A percentile compares a stretch with the other conserved stretches of the same genome.
Evolutionary conservation across 2,329 filamentous ascomycete species (phyloP).

Genomic region (Beauveria australis): DNA sequence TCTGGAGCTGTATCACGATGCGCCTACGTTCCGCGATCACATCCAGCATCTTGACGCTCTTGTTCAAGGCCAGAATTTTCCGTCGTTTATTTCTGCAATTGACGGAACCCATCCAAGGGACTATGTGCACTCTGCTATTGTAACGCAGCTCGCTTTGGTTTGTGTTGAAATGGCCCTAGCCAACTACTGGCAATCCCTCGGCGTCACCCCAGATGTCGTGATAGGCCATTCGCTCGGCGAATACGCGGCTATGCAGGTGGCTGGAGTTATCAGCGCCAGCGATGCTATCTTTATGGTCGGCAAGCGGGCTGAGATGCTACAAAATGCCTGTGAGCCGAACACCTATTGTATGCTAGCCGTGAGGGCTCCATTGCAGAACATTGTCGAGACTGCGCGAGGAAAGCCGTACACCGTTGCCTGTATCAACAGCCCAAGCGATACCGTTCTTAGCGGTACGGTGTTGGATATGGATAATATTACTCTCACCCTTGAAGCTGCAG

Average conservation of each 20-base stretch:
- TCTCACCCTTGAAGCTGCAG: no score
- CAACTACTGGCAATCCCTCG: slow-evolving; percentile 30
- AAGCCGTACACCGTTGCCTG: background rate
- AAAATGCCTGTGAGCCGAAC: slow-evolving; percentile 21
- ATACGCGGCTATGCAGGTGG: slow-evolving; percentile 52
- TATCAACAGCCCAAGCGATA: background rate
- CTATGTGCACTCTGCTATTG: slow-evolving; percentile 14
- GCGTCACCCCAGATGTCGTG: slow-evolving; percentile 34
- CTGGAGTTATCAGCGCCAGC: slow-evolving; percentile 52
- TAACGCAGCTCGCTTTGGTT: slow-evolving; percentile 30
- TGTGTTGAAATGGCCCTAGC: slow-evolving; percentile 35
- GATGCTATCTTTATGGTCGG: slow-evolving; percentile 58
- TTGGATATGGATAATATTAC: no score
- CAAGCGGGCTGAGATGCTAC: slow-evolving; percentile 45
- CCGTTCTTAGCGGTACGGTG: background rate
- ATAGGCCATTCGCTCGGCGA: slow-evolving; percentile 51
- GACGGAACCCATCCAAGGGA: no score
- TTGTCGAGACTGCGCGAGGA: background rate
- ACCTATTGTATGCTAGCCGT: slow-evolving; percentile 9
- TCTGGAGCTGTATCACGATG: no score
- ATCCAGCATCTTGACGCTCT: no score
- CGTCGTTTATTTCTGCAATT: no score
- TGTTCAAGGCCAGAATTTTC: no score
- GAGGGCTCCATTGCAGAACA: background rate
- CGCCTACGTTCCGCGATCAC: no score